Conservation (phyloP, 2,329 filamentous ascomycete species). For the Biscogniauxia sp. region DNA sequence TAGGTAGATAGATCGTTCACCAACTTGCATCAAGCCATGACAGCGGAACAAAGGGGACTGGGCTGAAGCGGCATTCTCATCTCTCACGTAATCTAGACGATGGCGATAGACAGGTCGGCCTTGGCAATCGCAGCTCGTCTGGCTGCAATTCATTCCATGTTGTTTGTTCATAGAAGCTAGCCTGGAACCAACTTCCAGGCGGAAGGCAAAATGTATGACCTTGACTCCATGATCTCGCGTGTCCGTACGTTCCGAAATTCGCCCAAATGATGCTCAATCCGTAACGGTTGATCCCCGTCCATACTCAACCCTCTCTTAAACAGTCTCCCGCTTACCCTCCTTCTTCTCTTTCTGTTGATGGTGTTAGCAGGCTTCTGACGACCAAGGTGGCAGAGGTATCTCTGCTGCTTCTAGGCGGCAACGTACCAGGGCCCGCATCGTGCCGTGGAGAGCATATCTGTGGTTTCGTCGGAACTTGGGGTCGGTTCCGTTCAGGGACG, state of each 20-base stretch:
- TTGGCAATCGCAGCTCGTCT: slow-evolving; percentile 31
- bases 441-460: slow-evolving; percentile 98
- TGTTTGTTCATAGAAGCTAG: slow-evolving; percentile 31
- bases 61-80: not conserved
- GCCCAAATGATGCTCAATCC: slow-evolving; percentile 28
- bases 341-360: slow-evolving; percentile 77
- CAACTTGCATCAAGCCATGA: not conserved
- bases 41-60: not conserved
- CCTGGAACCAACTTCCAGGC: slow-evolving; percentile 26
- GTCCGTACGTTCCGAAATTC: slow-evolving; percentile 32
- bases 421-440: slow-evolving; percentile 94
- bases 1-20: slow-evolving; percentile 8
- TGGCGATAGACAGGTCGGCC: slow-evolving; percentile 8
- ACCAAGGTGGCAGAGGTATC: not conserved
- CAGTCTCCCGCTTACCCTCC: slow-evolving; percentile 90
- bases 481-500: slow-evolving; percentile 97
- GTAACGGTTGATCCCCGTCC: slow-evolving; percentile 26
- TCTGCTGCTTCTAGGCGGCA: not conserved
- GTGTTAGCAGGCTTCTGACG: slow-evolving; percentile 17
- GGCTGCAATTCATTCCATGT: slow-evolving; percentile 30
- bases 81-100: slow-evolving; percentile 6
- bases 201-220: slow-evolving; percentile 31
- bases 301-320: slow-evolving; percentile 45
- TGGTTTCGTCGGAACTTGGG: slow-evolving; percentile 99
- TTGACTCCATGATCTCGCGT: slow-evolving; percentile 36